These are phyloP conservation scores for Cordyceps farinosa DNA, from an alignment of 2,329 filamentous ascomycete genomes.

Conservation along the genomic window DNA sequence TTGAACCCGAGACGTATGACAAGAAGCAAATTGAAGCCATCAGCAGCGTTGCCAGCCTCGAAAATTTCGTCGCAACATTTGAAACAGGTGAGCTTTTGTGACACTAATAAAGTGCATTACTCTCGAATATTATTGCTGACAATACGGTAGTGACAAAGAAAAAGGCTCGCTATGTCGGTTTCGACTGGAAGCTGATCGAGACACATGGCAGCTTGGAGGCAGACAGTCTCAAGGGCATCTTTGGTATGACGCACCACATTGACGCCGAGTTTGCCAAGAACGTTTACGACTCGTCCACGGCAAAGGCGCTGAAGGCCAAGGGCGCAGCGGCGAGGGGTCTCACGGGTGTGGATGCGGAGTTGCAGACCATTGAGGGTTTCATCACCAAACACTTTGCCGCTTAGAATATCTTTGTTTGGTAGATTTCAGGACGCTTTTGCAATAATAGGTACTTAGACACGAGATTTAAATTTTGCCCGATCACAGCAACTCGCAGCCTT, in stretches of 20 bases:
- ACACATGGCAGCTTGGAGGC: conserved; percentile 31
- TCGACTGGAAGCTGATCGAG: conserved; percentile 33
- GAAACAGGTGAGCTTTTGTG: conserved; percentile 25
- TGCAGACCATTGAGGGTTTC: conserved; percentile 27
- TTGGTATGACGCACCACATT: conserved; percentile 34
- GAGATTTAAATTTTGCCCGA: no score
- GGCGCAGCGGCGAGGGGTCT: conserved; percentile 27
- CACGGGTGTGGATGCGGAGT: conserved; percentile 21
- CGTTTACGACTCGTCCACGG: conserved; percentile 26
- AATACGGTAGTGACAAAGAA: conserved; percentile 28
- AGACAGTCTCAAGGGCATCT: conserved; percentile 36
- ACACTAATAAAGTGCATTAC: background rate
- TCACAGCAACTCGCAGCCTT: no score
- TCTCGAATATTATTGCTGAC: background rate
- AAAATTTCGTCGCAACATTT: conserved; percentile 31
- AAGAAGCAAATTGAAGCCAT: conserved; percentile 35
- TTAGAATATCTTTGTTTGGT: background rate
- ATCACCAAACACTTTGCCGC: conserved; percentile 24
- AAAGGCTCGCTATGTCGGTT: conserved; percentile 29
- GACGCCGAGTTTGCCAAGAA: conserved; percentile 32
- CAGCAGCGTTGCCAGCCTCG: conserved; percentile 32
- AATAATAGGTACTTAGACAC: no score
- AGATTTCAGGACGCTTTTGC: no score
- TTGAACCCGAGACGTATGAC: conserved; percentile 37
- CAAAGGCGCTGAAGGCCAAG: conserved; percentile 29